Conservation (phyloP, 345 rosid species). For the Brassica cretica region DNA sequence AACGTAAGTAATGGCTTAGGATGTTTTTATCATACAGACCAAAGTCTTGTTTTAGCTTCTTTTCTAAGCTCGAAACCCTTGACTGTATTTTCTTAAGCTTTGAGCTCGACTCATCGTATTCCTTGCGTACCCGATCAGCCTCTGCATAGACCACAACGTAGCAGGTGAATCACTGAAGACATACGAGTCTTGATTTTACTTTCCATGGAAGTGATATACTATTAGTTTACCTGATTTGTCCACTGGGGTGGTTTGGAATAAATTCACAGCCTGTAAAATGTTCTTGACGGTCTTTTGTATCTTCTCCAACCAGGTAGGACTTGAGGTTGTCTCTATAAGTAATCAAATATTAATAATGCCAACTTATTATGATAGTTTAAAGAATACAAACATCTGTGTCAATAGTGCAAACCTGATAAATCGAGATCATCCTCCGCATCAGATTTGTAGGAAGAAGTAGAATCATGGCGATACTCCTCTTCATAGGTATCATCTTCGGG, state of each 20-base stretch:
- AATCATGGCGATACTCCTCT: slow-evolving; percentile 55
- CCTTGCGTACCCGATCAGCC: slow-evolving; percentile 74
- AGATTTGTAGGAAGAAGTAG: slow-evolving; percentile 53
- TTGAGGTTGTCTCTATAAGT: slow-evolving; percentile 50
- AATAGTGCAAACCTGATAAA: slow-evolving; percentile 54
- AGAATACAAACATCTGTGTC: slow-evolving; percentile 11
- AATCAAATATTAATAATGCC: slow-evolving; percentile 12
- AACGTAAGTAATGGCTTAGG: slow-evolving; percentile 5
- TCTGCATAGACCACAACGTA: slow-evolving; percentile 50
- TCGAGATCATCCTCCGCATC: slow-evolving; percentile 57
- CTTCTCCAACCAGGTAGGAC: slow-evolving; percentile 81
- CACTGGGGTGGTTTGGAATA: slow-evolving; percentile 73
- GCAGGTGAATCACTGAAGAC: slow-evolving; percentile 17
- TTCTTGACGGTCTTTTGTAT: slow-evolving; percentile 58
- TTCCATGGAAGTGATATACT: slow-evolving; percentile 3
- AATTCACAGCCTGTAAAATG: slow-evolving; percentile 70
- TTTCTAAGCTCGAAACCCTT: slow-evolving; percentile 72
- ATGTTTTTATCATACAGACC: slow-evolving; percentile 55
- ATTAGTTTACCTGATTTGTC: slow-evolving; percentile 63
- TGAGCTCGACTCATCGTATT: slow-evolving; percentile 71
- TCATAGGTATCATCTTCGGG: slow-evolving; percentile 58
- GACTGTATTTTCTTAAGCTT: slow-evolving; percentile 84
- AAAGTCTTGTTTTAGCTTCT: slow-evolving; percentile 80
- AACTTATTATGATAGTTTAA: slow-evolving; percentile 1
- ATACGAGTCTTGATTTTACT: background rate